These are phyloP conservation scores for Plasmodium sp. DNA, from an alignment of 169 alveolate genomes.

Conservation along the genomic window DNA sequence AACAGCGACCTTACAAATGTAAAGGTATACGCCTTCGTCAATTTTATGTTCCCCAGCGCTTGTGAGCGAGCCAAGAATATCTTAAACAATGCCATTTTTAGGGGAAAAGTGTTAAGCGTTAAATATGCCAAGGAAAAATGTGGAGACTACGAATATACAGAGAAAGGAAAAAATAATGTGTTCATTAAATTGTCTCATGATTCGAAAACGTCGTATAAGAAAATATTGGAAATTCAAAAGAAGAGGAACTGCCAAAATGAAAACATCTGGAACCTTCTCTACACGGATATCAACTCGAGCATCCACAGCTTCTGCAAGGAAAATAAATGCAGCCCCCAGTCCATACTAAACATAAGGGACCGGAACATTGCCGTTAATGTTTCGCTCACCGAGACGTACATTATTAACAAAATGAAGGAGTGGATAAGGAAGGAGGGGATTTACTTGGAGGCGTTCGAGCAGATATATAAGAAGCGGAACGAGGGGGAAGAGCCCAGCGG, in stretches of 20 bases:
- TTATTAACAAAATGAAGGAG: constrained; percentile 93
- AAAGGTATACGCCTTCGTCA: constrained; percentile 67
- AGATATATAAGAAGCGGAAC: constrained; percentile 71
- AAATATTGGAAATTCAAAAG: constrained; percentile 86
- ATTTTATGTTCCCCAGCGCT: constrained; percentile 61
- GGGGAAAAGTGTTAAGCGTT: constrained; percentile 81
- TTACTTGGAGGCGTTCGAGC: constrained; percentile 88
- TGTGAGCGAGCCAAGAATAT: constrained; percentile 49
- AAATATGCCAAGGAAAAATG: constrained; percentile 79
- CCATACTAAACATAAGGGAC: constrained; percentile 86
- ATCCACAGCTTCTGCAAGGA: constrained; percentile 90
- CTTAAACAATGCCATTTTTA: constrained; percentile 74
- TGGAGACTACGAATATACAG: not conserved
- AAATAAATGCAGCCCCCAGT: constrained; percentile 87
- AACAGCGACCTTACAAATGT: constrained; percentile 50
- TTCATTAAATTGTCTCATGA: constrained; percentile 82
- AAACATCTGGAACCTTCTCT: constrained; percentile 96
- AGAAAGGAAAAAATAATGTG: constrained; percentile 63
- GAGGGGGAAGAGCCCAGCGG: constrained; percentile 48
- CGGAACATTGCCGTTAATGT: constrained; percentile 92
- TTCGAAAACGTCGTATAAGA: constrained; percentile 84
- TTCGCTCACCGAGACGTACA: constrained; percentile 93
- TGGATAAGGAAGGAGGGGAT: constrained; percentile 96
- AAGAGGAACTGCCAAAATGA: constrained; percentile 87
- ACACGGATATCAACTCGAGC: constrained; percentile 94